Conservation (phyloP, 2,329 filamentous ascomycete species). For the Biscogniauxia marginata region DNA sequence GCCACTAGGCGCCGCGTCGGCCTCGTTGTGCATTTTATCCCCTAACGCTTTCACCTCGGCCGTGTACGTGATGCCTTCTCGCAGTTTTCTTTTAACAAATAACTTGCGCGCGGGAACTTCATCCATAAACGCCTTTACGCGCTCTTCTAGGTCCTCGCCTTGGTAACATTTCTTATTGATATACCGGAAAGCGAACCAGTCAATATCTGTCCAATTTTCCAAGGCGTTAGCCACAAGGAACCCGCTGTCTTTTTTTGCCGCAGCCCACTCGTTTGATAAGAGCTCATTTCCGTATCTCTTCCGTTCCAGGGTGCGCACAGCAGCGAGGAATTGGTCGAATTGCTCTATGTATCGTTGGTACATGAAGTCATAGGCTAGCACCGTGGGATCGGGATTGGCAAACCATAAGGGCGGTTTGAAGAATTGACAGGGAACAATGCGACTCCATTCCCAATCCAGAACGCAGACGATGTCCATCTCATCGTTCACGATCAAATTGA, state of each 20-base stretch:
- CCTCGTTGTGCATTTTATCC: not conserved
- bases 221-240: conserved; percentile 7
- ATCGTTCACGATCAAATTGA: conserved; percentile 16
- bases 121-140: conserved; percentile 1
- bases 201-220: conserved; percentile 12
- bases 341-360: not conserved
- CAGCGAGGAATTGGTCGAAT: conserved; percentile 2
- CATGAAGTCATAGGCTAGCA: not conserved
- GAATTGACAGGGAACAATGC: conserved; percentile 24
- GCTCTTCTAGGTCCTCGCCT: not conserved
- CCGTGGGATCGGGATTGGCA: not conserved
- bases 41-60: not conserved
- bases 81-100: not conserved
- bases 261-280: conserved; percentile 3
- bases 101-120: conserved; percentile 1
- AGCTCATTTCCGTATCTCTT: conserved; percentile 9
- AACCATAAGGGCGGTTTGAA: conserved; percentile 28
- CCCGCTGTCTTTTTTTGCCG: conserved; percentile 8
- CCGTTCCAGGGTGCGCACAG: not conserved
- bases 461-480: conserved; percentile 18
- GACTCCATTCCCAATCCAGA: conserved; percentile 30
- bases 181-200: conserved; percentile 9
- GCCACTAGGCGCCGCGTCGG: no score
- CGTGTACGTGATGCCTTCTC: conserved; percentile 1
- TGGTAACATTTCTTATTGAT: conserved; percentile 1